Evolutionary conservation across 2,329 filamentous ascomycete genomes (phyloP).

Genomic region (Aspergillus fructus): DNA sequence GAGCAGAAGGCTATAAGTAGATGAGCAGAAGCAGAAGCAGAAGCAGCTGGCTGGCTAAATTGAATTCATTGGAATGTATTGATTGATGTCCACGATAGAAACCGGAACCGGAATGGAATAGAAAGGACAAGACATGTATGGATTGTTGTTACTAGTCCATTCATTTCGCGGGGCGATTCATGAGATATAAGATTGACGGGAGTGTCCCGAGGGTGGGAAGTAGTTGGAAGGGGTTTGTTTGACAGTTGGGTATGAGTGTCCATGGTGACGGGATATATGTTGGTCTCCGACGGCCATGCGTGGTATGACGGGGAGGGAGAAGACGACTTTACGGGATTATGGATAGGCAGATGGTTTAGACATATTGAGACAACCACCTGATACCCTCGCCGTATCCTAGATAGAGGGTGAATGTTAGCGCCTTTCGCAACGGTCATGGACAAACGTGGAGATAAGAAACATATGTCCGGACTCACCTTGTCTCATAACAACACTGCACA

Average conservation of each 20-base stretch:
- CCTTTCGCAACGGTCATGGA: background rate
- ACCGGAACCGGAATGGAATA: background rate
- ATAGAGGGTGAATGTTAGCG: conserved; percentile 8
- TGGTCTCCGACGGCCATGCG: background rate
- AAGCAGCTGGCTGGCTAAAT: background rate
- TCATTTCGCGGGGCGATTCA: background rate
- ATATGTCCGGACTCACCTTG: conserved; percentile 61
- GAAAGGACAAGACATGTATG: background rate
- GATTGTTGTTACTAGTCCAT: background rate
- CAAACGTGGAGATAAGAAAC: background rate
- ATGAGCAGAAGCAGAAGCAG: background rate
- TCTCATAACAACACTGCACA: conserved; percentile 98
- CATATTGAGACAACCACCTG: conserved; percentile 89
- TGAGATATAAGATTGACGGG: background rate
- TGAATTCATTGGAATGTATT: background rate
- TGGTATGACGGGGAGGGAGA: background rate
- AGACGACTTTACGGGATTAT: background rate
- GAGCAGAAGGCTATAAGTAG: background rate
- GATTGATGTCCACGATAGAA: background rate
- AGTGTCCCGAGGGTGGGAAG: background rate
- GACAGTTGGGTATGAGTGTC: background rate
- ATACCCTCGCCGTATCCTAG: conserved; percentile 83
- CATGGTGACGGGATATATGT: background rate
- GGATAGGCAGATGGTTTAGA: conserved; percentile 54
- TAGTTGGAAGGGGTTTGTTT: background rate